Evolutionary conservation across 805 yeast species (phyloP).

Genomic region (Wickerhamomyces subpelliculosus): DNA sequence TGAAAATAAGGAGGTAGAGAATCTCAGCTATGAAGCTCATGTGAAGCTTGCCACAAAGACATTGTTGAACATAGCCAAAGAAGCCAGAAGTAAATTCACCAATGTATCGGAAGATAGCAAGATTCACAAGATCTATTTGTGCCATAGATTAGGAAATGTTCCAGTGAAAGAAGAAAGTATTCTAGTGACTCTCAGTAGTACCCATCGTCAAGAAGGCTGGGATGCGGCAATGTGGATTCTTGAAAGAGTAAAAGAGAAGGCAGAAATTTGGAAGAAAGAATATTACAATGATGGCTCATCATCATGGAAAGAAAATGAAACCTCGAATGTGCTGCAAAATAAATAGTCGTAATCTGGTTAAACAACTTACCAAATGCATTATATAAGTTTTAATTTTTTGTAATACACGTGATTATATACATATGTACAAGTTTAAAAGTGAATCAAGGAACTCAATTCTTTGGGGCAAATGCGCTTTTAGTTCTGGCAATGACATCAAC

Average conservation of each 20-base stretch:
- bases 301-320: conserved; percentile 39
- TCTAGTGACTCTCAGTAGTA: conserved; percentile 34
- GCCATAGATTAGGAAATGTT: conserved; percentile 41
- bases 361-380: too few relatives aligned
- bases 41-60: conserved; percentile 33
- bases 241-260: conserved; percentile 35
- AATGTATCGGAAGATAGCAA: conserved; percentile 9
- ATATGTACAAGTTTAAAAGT: neutral
- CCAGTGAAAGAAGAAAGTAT: conserved; percentile 42
- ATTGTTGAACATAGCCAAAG: conserved; percentile 26
- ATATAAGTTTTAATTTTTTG: too few relatives aligned
- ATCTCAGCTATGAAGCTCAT: conserved; percentile 41
- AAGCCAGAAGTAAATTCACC: conserved; percentile 23
- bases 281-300: conserved; percentile 32
- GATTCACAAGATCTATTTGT: conserved; percentile 32
- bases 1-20: conserved; percentile 32
- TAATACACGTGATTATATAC: neutral
- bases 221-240: conserved; percentile 35
- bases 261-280: conserved; percentile 48
- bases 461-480: conserved; percentile 38
- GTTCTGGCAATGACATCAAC: conserved; percentile 50
- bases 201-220: conserved; percentile 44
- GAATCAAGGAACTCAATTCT: neutral
- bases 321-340: conserved; percentile 7
- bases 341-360: too few relatives aligned